Conservation (phyloP, 306 rosid species). For the Hippophae tibetana region DNA sequence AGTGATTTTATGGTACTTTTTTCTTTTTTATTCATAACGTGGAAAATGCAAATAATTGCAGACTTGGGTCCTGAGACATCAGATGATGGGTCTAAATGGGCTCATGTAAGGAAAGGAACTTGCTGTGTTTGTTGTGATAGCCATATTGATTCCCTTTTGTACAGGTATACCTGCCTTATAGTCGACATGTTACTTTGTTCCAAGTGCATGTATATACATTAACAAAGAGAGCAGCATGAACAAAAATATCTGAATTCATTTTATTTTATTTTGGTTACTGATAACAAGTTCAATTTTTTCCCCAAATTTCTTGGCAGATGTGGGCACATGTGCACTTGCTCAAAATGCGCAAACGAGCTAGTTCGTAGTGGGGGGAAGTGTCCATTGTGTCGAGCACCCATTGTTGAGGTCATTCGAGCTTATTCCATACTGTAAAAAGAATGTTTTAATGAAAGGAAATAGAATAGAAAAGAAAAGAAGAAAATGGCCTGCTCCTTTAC, state of each 20-base stretch:
- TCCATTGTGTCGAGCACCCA: constrained; percentile 99
- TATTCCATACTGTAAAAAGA: constrained; percentile 90
- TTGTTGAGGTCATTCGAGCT: constrained; percentile 95
- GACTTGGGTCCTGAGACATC: constrained; percentile 78
- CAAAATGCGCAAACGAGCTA: constrained; percentile 94
- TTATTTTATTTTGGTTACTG: constrained; percentile 5
- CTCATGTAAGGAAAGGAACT: constrained; percentile 93
- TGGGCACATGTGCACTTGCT: constrained; percentile 99
- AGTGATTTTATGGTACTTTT: background rate
- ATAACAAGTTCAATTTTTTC: background rate
- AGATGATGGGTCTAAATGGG: constrained; percentile 95
- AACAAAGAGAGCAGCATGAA: background rate
- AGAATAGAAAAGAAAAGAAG: constrained; percentile 2
- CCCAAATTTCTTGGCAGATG: constrained; percentile 47
- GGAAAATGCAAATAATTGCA: constrained; percentile 23
- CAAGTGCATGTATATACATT: background rate
- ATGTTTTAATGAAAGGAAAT: constrained; percentile 21
- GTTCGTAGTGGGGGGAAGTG: constrained; percentile 95
- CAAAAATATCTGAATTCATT: background rate
- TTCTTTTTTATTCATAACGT: background rate
- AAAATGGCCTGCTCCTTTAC: background rate
- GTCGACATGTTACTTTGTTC: background rate
- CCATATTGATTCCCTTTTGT: constrained; percentile 94
- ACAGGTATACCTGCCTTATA: constrained; percentile 44
- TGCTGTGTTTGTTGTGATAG: constrained; percentile 97